Evolutionary conservation across 345 rosid genomes (phyloP).

Genomic region (Noccaea caerulescens): DNA sequence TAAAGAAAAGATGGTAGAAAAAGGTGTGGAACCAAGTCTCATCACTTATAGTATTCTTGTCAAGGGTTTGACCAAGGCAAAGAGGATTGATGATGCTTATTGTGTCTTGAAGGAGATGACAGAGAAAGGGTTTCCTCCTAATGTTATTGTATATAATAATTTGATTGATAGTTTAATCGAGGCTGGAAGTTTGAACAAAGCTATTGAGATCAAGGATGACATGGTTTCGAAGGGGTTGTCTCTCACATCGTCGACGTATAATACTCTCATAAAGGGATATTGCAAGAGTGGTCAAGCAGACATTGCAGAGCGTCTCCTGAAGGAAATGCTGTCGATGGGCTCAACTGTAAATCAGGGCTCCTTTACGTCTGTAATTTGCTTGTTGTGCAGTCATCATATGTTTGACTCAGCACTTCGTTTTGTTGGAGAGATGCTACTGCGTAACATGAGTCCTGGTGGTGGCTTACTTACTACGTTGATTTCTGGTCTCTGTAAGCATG

Average conservation of each 20-base stretch:
- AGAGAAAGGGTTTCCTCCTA: constrained; percentile 57
- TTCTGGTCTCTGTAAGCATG: constrained; percentile 61
- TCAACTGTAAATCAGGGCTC: constrained; percentile 57
- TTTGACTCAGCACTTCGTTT: constrained; percentile 60
- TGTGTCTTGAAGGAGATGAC: constrained; percentile 62
- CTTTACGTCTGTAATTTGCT: constrained; percentile 58
- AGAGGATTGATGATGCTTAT: constrained; percentile 66
- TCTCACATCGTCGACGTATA: constrained; percentile 67
- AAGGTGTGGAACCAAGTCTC: constrained; percentile 58
- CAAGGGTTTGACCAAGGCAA: constrained; percentile 64
- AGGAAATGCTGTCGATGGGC: constrained; percentile 66
- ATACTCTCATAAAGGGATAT: constrained; percentile 69
- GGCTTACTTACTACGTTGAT: constrained; percentile 64
- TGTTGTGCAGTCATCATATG: constrained; percentile 54
- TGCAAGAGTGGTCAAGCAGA: constrained; percentile 56
- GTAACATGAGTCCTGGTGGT: constrained; percentile 73
- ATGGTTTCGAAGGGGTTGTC: constrained; percentile 67
- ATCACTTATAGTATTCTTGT: constrained; percentile 68
- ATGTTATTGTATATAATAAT: constrained; percentile 70
- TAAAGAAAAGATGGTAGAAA: constrained; percentile 61
- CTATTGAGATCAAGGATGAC: constrained; percentile 60
- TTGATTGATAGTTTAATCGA: constrained; percentile 67
- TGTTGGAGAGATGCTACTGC: constrained; percentile 59
- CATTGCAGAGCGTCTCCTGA: constrained; percentile 57
- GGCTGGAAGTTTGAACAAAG: constrained; percentile 56